Percentiles rank a stretch among this genome's conserved stretches.
Evolutionary conservation across 192 early-diverging fungal species (phyloP).

Genomic region (Coemansia sp.): DNA sequence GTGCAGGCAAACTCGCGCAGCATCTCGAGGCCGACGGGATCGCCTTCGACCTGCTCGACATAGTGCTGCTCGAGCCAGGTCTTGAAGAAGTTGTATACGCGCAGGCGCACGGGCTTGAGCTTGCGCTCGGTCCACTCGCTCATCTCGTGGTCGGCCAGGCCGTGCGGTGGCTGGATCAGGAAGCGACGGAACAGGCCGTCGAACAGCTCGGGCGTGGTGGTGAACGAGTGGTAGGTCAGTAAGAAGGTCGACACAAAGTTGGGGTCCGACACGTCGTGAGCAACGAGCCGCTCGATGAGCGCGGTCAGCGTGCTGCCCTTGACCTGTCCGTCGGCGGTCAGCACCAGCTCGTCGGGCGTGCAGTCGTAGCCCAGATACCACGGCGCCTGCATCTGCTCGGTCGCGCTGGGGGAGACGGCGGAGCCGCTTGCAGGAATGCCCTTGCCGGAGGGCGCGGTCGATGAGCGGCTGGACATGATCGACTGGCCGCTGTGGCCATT

Average conservation of each 20-base stretch:
- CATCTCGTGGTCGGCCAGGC: conserved; percentile 61
- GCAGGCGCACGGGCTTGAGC: conserved; percentile 83
- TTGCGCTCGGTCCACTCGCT: conserved; percentile 84
- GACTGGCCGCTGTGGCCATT: conserved; percentile 26
- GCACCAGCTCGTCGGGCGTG: conserved; percentile 65
- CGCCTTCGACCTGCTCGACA: conserved; percentile 71
- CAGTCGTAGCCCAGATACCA: conserved; percentile 87
- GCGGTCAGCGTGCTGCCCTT: conserved; percentile 86
- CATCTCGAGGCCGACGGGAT: conserved; percentile 62
- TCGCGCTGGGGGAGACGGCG: conserved; percentile 7
- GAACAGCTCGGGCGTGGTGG: conserved; percentile 74
- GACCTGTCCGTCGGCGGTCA: conserved; percentile 84
- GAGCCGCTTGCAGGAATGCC: conserved; percentile 14
- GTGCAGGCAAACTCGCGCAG: conserved; percentile 73
- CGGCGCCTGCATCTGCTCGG: conserved; percentile 44
- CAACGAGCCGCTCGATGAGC: conserved; percentile 82
- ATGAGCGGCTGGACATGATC: conserved; percentile 33
- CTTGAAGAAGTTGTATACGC: conserved; percentile 93
- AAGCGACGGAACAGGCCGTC: conserved; percentile 74
- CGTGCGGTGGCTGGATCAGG: conserved; percentile 67
- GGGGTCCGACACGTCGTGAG: conserved; percentile 79
- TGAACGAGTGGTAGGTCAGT: conserved; percentile 93
- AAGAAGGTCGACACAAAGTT: conserved; percentile 86
- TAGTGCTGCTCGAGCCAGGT: conserved; percentile 95
- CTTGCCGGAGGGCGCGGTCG: conserved; percentile 22